phyloP scores from a whole-genome alignment of 257 asterid genomes.

The Fraxinus excelsior region DNA sequence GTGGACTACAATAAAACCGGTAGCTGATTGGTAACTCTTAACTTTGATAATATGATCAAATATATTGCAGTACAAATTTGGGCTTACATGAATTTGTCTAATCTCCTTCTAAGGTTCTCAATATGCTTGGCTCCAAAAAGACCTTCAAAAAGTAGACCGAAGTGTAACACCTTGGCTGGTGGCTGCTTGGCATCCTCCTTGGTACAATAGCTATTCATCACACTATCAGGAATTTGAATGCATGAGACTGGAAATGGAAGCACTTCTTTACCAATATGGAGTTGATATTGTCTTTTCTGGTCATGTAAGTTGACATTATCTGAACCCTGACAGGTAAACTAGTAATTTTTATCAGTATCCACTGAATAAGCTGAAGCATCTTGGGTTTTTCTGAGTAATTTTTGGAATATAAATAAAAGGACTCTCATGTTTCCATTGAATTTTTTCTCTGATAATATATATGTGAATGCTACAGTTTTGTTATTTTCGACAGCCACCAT shows the following conservation, averaged over 20 bases:
- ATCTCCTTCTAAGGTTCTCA: conserved; percentile 55
- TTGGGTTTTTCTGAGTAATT: not conserved
- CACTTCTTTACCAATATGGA: conserved; percentile 50
- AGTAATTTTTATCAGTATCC: not conserved
- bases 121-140: conserved; percentile 71
- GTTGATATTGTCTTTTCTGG: conserved; percentile 81
- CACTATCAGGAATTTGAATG: conserved; percentile 93
- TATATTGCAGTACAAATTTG: not conserved
- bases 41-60: not conserved
- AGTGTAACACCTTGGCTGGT: conserved; percentile 74
- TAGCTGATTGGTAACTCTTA: conserved; percentile 29
- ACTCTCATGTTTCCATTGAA: not conserved
- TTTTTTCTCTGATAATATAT: not conserved
- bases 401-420: not conserved
- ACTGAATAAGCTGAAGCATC: not conserved
- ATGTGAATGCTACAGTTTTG: not conserved
- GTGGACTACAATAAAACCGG: conserved; percentile 70
- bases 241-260: conserved; percentile 89
- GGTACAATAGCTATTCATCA: conserved; percentile 87
- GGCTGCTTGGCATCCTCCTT: conserved; percentile 88
- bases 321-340: not conserved
- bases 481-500: not conserved
- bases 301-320: conserved; percentile 56
- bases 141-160: conserved; percentile 57
- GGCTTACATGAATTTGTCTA: not conserved